phyloP scores from a whole-genome alignment of 805 yeast genomes.

The Candida gorgasii region DNA sequence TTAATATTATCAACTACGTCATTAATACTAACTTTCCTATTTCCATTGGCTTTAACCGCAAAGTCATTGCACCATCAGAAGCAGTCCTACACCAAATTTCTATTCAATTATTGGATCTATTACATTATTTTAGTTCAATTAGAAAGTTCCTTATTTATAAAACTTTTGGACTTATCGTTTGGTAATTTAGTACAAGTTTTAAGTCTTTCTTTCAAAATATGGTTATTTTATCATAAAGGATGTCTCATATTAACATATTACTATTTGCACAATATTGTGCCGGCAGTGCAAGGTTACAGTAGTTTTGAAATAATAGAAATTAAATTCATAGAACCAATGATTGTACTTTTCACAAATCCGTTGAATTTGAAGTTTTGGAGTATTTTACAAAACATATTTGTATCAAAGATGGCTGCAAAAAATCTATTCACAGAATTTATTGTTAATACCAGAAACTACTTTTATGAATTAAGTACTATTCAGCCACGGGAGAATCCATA shows the following conservation, averaged over 20 bases:
- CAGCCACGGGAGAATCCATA: slow-evolving; percentile 9
- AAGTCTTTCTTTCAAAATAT: slow-evolving; percentile 16
- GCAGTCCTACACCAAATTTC: slow-evolving; percentile 16
- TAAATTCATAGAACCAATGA: slow-evolving; percentile 18
- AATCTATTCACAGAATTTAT: slow-evolving; percentile 11
- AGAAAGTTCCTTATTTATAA: slow-evolving; percentile 14
- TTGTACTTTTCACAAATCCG: slow-evolving; percentile 2
- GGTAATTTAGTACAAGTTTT: slow-evolving; percentile 10
- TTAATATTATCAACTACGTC: slow-evolving; percentile 11
- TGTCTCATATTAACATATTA: slow-evolving; percentile 23
- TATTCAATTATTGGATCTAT: slow-evolving; percentile 26
- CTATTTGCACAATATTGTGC: slow-evolving; percentile 13
- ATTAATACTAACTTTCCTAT: slow-evolving; percentile 10
- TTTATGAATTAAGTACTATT: slow-evolving; percentile 8
- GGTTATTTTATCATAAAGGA: slow-evolving; percentile 28
- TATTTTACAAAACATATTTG: slow-evolving; percentile 3
- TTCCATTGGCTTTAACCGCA: slow-evolving; percentile 21
- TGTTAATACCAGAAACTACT: slow-evolving; percentile 7
- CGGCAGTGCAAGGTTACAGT: not conserved
- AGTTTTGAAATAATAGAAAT: slow-evolving; percentile 17
- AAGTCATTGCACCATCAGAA: slow-evolving; percentile 17
- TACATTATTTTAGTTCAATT: slow-evolving; percentile 17
- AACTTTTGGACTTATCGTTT: slow-evolving; percentile 12
- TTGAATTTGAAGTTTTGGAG: slow-evolving; percentile 2
- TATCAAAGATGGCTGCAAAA: slow-evolving; percentile 6